Conservation (phyloP, 2,329 filamentous ascomycete species). For the Botryotinia convoluta region DNA sequence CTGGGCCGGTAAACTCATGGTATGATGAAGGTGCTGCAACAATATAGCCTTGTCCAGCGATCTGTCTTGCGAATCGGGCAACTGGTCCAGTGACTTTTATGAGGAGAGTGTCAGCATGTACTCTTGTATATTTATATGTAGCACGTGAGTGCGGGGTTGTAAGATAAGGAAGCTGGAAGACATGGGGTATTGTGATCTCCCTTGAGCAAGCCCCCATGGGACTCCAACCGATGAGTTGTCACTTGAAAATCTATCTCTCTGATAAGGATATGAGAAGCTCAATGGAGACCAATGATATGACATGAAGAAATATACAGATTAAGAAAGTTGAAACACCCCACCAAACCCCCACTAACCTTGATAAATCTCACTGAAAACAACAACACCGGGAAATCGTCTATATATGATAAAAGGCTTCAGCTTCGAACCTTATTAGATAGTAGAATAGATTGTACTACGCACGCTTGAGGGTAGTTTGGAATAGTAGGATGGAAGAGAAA, state of each 20-base stretch:
- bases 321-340: conserved; percentile 9
- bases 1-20: conserved; percentile 87
- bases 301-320: background rate
- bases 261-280: background rate
- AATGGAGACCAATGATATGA: conserved; percentile 3
- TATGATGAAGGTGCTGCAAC: conserved; percentile 88
- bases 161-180: conserved; percentile 18
- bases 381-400: conserved; percentile 76
- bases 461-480: conserved; percentile 82
- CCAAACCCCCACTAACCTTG: conserved; percentile 60
- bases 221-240: conserved; percentile 10
- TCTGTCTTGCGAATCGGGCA: conserved; percentile 83
- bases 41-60: conserved; percentile 89
- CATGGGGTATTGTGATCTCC: background rate
- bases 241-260: background rate
- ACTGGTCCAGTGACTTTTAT: conserved; percentile 81
- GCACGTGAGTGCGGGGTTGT: conserved; percentile 17
- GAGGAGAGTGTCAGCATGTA: conserved; percentile 10
- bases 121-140: background rate
- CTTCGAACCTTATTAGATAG: conserved; percentile 1
- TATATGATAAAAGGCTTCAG: conserved; percentile 19
- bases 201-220: background rate
- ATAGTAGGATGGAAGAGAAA: conserved; percentile 86
- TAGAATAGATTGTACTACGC: conserved; percentile 38
- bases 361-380: conserved; percentile 92